These are phyloP conservation scores for Penicillium simplicissimum DNA, from an alignment of 495 filamentous ascomycete genomes.

Conservation along the genomic window DNA sequence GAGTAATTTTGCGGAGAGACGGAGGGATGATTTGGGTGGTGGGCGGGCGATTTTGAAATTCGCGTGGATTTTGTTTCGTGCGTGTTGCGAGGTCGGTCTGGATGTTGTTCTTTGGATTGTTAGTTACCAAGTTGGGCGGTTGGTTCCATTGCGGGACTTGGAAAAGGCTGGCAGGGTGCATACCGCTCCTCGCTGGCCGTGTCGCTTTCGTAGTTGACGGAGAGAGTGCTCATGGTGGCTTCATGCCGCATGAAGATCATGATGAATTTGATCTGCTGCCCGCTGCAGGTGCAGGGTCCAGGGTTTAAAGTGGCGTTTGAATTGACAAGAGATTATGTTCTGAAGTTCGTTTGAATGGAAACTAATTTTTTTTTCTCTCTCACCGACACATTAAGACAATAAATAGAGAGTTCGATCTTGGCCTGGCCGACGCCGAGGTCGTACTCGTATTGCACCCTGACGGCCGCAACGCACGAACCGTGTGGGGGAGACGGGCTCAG, in stretches of 20 bases:
- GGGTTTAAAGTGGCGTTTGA: not conserved
- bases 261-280: not conserved
- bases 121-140: not conserved
- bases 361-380: not conserved
- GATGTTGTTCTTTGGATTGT: not conserved
- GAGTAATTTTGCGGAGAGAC: conserved; percentile 34
- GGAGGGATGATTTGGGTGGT: conserved; percentile 36
- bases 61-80: conserved; percentile 26
- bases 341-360: not conserved
- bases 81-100: conserved; percentile 15
- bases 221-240: conserved; percentile 16
- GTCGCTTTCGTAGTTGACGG: conserved; percentile 28
- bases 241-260: conserved; percentile 10
- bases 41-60: conserved; percentile 40
- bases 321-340: not conserved
- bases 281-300: not conserved
- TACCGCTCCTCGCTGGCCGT: conserved; percentile 30
- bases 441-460: conserved; percentile 13
- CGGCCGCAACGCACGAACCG: conserved; percentile 12
- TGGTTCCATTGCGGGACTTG: not conserved
- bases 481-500: conserved; percentile 7
- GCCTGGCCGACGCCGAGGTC: not conserved
- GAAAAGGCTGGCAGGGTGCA: not conserved
- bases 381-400: conserved; percentile 7
- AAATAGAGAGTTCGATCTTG: conserved; percentile 11